These are phyloP conservation scores for Agrocybe pediades DNA, from an alignment of 768 basidiomycete species.

Conservation along the genomic window DNA sequence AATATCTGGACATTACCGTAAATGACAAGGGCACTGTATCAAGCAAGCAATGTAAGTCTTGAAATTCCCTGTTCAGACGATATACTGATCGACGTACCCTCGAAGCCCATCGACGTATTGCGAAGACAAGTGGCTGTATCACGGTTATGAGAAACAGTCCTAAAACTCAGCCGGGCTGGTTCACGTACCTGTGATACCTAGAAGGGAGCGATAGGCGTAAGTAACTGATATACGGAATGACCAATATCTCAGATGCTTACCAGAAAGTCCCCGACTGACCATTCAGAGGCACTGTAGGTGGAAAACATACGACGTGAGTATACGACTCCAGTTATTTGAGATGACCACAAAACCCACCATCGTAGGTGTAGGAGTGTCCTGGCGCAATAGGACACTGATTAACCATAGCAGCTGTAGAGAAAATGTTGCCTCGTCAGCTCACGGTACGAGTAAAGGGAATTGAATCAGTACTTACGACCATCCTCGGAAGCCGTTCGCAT, in stretches of 20 bases:
- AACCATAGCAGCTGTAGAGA: slow-evolving; percentile 25
- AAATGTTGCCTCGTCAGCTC: slow-evolving; percentile 17
- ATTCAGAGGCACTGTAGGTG: slow-evolving; percentile 23
- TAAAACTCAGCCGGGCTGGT: neutral
- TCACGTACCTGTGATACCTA: slow-evolving; percentile 16
- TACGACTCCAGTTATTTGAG: neutral
- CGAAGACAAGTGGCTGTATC: slow-evolving; percentile 19
- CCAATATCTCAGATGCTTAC: slow-evolving; percentile 13
- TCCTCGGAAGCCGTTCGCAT: slow-evolving; percentile 45
- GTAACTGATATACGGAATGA: neutral
- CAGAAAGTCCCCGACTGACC: slow-evolving; percentile 34
- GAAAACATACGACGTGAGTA: too few species aligned
- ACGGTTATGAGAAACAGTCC: neutral
- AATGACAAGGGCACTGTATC: slow-evolving; percentile 27
- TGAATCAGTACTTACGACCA: slow-evolving; percentile 28
- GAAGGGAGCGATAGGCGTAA: neutral
- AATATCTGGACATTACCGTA: slow-evolving; percentile 20
- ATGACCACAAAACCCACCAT: slow-evolving; percentile 4
- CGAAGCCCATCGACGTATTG: slow-evolving; percentile 24
- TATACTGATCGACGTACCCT: slow-evolving; percentile 6
- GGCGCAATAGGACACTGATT: slow-evolving; percentile 33
- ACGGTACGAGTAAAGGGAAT: neutral
- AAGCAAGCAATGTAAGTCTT: slow-evolving; percentile 10
- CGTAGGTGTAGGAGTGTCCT: slow-evolving; percentile 27
- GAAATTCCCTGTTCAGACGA: neutral